Evolutionary conservation across 2,329 filamentous ascomycete species (phyloP).

Genomic region (Dothistroma septosporum): DNA sequence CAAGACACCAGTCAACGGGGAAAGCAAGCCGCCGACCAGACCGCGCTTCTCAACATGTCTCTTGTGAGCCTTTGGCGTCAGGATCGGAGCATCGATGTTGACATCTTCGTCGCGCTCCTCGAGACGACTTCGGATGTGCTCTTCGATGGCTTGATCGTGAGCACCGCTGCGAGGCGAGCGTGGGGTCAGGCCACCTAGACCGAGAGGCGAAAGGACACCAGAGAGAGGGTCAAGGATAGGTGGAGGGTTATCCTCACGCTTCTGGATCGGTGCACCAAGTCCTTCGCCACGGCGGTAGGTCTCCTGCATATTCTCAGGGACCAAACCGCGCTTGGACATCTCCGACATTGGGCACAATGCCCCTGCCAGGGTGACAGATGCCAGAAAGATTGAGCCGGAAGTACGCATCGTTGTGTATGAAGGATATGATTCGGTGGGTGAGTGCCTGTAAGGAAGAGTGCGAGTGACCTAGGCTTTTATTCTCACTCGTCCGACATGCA

Average conservation of each 20-base stretch:
- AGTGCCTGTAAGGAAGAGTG: too few relatives aligned
- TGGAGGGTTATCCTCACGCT: conserved; percentile 14
- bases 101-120: conserved; percentile 20
- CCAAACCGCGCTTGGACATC: too few relatives aligned
- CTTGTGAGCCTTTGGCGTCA: conserved; percentile 21
- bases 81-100: conserved; percentile 18
- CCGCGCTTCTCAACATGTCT: conserved; percentile 16
- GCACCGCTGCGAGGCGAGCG: conserved; percentile 14
- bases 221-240: conserved; percentile 17
- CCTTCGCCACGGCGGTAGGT: too few relatives aligned
- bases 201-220: conserved; percentile 15
- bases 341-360: conserved; percentile 14
- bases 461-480: too few relatives aligned
- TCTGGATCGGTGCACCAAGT: conserved; percentile 7
- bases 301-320: too few relatives aligned
- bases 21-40: conserved; percentile 18
- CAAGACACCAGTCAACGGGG: conserved; percentile 24
- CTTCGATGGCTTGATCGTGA: conserved; percentile 11
- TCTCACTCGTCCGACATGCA: too few relatives aligned
- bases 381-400: conserved; percentile 2
- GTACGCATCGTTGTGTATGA: conserved; percentile 5
- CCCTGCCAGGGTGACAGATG: conserved; percentile 7
- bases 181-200: conserved; percentile 15
- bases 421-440: too few relatives aligned
- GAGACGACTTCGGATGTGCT: conserved; percentile 16